Evolutionary conservation across 2,329 filamentous ascomycete species (phyloP), one percentile per base, ranked within the genome.

Genomic region (Fusarium mangiferae): DNA sequence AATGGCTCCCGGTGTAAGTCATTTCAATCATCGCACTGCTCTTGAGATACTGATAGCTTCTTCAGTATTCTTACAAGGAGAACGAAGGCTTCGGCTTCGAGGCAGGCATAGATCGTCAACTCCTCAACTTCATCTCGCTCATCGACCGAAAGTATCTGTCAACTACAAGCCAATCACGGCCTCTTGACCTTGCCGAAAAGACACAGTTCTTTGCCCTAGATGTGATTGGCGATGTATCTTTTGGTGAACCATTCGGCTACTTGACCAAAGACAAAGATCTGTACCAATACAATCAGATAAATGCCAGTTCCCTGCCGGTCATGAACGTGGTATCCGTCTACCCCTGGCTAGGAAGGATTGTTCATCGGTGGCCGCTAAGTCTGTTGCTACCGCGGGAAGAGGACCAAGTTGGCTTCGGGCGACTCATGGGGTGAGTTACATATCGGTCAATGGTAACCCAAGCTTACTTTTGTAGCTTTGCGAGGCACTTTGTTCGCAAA

Each of bases 131-230:
- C 22, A 75, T 88, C 17, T 75, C 82, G 3, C 81, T 90, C 6
- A 82, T 90, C 39, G 82, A 85, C 24, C 75, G 74, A 38, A 87
- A 86, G 72, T 90, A 89, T 61, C 71, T 85, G 14, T 84, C 84
- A 7, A 83, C 75, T 3, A 75, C 81, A 7, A 69, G 65, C 5
- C 66, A 81, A 4, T 81, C 81, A 30, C 75, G 76, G 1, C 81
- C 80, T 0, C 80, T 89, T 64, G 87, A 90, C 72, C 79, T 90
- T 48, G 85, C 85, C 28, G 80, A 82, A 44, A 87, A 87, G 69
- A 84, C 85, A 6, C 85, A 87, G 30, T 88, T 85, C 81, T 87
- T 89, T 62, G 84, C 87, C 2, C 79, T 90, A 2, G 88, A 90
- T 63, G 85, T 87, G 5, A 87, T 90, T 46, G 85, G 85, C 18